Evolutionary conservation across 2,329 filamentous ascomycete species (phyloP).

Genomic region (Xylariaceae sp.): DNA sequence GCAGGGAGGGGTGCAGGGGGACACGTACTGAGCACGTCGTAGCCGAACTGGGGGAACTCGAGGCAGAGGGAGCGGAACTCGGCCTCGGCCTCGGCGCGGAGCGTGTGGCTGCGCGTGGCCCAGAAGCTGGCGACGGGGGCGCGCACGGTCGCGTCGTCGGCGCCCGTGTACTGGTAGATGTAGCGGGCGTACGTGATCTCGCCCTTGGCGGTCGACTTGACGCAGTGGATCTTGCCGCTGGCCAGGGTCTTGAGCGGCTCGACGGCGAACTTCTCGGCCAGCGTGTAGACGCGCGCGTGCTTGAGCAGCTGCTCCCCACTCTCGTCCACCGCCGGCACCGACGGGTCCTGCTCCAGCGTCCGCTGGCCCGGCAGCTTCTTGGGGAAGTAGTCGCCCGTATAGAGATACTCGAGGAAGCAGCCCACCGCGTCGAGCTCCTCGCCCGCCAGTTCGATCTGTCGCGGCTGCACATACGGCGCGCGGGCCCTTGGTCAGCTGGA

Average conservation of each 20-base stretch:
- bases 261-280: conserved; percentile 71
- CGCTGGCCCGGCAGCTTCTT: conserved; percentile 55
- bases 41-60: conserved; percentile 86
- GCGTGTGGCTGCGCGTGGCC: conserved; percentile 70
- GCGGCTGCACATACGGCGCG: conserved; percentile 46
- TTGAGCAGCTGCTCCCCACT: conserved; percentile 78
- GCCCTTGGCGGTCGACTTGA: conserved; percentile 78
- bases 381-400: conserved; percentile 83
- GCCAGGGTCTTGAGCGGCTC: conserved; percentile 65
- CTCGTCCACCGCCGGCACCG: conserved; percentile 60
- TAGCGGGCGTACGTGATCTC: conserved; percentile 90
- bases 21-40: conserved; percentile 74
- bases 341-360: conserved; percentile 61
- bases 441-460: conserved; percentile 58
- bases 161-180: conserved; percentile 69
- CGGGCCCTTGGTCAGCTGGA: background rate
- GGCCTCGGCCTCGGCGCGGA: conserved; percentile 77
- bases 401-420: conserved; percentile 76
- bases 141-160: conserved; percentile 65
- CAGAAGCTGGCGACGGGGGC: conserved; percentile 85
- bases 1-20: background rate
- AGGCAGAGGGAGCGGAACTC: conserved; percentile 82
- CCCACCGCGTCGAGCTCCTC: conserved; percentile 68
- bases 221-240: conserved; percentile 85
- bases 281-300: conserved; percentile 82